phyloP scores from a whole-genome alignment of 768 basidiomycete species.

The Lactarius quietus region DNA sequence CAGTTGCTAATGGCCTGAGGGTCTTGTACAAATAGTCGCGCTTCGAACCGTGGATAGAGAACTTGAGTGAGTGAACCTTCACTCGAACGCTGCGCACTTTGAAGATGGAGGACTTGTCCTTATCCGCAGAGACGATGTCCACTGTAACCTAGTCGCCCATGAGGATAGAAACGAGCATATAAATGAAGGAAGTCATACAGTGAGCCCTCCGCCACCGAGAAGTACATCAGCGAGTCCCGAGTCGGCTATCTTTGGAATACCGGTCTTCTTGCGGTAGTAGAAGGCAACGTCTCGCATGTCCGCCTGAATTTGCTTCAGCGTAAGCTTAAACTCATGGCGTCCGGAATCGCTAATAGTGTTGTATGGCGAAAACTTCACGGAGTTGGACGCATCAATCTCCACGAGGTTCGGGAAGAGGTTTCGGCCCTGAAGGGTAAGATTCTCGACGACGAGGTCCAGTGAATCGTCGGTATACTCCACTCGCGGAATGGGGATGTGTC shows the following conservation, averaged over 20 bases:
- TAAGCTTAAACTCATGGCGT: conserved; percentile 71
- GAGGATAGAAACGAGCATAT: neutral
- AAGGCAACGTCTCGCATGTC: conserved; percentile 94
- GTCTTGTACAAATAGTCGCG: conserved; percentile 89
- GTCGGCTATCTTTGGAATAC: conserved; percentile 76
- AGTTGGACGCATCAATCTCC: conserved; percentile 73
- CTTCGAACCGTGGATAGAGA: conserved; percentile 87
- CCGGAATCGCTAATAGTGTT: conserved; percentile 48
- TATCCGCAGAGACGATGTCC: conserved; percentile 55
- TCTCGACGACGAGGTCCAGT: conserved; percentile 90
- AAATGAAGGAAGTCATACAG: conserved; percentile 37
- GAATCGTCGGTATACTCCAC: conserved; percentile 89
- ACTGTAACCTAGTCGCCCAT: conserved; percentile 45
- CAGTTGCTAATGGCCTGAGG: conserved; percentile 71
- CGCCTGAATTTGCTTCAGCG: conserved; percentile 82
- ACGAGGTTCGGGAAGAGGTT: conserved; percentile 87
- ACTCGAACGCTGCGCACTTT: conserved; percentile 66
- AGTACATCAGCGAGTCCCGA: conserved; percentile 83
- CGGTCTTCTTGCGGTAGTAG: conserved; percentile 82
- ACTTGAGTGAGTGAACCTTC: conserved; percentile 85
- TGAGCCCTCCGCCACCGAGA: conserved; percentile 80
- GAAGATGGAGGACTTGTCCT: conserved; percentile 68
- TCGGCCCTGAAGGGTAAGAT: conserved; percentile 80
- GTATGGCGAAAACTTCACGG: conserved; percentile 83
- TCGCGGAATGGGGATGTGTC: conserved; percentile 86